Evolutionary conservation across 176 grass and related monocot species (phyloP).

Genomic region (Hordeum marinum): DNA sequence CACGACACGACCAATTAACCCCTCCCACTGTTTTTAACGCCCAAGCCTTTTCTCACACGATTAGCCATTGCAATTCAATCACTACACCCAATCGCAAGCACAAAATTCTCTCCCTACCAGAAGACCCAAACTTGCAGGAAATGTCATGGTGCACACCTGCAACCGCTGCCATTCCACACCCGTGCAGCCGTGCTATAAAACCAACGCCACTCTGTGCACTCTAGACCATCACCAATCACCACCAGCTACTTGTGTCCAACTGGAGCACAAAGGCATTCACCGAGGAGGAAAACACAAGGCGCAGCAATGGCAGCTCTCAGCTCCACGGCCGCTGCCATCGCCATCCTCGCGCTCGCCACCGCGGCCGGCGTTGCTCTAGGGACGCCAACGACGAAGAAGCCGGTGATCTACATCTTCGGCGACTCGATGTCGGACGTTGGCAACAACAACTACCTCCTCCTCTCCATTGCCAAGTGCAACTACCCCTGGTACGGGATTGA

Average conservation of each 20-base stretch:
- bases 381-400: not conserved
- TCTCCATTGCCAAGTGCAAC: constrained; percentile 78
- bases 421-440: constrained; percentile 96
- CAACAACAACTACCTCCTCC: constrained; percentile 87
- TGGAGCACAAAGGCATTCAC: not conserved
- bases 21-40: not conserved
- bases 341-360: constrained; percentile 9
- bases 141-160: constrained; percentile 5
- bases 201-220: not conserved
- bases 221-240: not conserved
- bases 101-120: not conserved
- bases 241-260: not conserved
- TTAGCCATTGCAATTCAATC: constrained; percentile 24
- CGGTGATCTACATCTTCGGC: constrained; percentile 76
- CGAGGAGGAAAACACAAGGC: not conserved
- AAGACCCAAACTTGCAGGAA: constrained; percentile 49
- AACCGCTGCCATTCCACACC: not conserved
- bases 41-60: constrained; percentile 32
- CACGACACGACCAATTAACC: not conserved
- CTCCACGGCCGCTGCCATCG: not conserved
- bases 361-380: not conserved
- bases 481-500: constrained; percentile 96
- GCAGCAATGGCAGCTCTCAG: constrained; percentile 49
- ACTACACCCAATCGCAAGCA: constrained; percentile 31
- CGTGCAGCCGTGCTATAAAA: constrained; percentile 30